Evolutionary conservation across 2,329 filamentous ascomycete species (phyloP), one percentile per base, ranked within the genome.

Genomic region (Elsinoe australis): DNA sequence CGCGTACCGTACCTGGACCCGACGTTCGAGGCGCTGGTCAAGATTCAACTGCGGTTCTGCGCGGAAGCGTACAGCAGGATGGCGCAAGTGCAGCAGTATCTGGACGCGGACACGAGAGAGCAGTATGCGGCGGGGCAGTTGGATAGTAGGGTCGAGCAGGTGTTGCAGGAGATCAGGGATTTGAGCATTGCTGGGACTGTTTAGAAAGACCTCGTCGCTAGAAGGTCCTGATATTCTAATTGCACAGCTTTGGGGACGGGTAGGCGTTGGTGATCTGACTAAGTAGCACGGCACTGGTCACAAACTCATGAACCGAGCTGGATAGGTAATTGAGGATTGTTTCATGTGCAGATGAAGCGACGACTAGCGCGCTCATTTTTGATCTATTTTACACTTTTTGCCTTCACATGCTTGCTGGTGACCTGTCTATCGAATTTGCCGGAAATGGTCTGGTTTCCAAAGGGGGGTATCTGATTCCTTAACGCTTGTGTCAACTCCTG

Each of bases 21-120:
- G 0, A 90, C 83, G 53, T 98, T 98, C 63, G 92, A 98, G 69
- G 92, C 94, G 0, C 80, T 98, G 46, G 92, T 98, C 65, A 98
- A 98, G 75, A 98, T 98, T 57, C 92, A 98, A 71, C 68, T 98
- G 60, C 78, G 92, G 29, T 98, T 98, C 72, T 98, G 94, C 61
- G 92, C 94, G 5, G 92, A 98, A 70, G 92, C 92, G 1, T 98
- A 98, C 68, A 89, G 83, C 53, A 78, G 92, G 39, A 98, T 98
- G 92, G 92, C 94, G 19, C 94, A 98, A 71, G 94, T 98, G 50
- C 92, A 98, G 71, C 92, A 98, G 70, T 96, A 95, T 49, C 75
- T 98, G 24, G 92, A 96, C 64, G 85, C 90, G 22, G 88, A 95
- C 62, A 96, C 90, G 46, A 78, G 92, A 66, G 92, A 98, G 56